phyloP scores from a whole-genome alignment of 495 filamentous ascomycete genomes.

The Aspergillus coremiiformis region DNA sequence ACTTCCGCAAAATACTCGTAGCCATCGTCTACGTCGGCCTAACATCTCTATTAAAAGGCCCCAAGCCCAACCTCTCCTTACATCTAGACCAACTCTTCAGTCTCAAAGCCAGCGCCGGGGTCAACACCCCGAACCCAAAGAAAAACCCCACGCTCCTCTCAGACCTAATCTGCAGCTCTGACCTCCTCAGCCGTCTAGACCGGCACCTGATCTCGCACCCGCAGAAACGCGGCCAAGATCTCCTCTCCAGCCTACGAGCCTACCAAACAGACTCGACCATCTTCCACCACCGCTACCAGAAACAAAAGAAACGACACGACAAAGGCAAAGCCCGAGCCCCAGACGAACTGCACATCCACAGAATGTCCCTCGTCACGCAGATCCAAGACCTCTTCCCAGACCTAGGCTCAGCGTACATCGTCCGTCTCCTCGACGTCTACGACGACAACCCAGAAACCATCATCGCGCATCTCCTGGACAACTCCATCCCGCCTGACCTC shows the following conservation, averaged over 20 bases:
- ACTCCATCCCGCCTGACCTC: constrained; percentile 55
- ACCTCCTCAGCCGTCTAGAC: constrained; percentile 38
- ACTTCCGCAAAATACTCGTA: constrained; percentile 55
- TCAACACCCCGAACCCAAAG: constrained; percentile 36
- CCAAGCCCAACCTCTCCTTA: constrained; percentile 58
- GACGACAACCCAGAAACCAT: constrained; percentile 69
- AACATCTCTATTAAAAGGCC: constrained; percentile 55
- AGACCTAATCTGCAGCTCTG: constrained; percentile 38
- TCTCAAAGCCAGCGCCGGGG: constrained; percentile 59
- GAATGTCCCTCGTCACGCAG: constrained; percentile 74
- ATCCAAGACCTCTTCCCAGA: constrained; percentile 91
- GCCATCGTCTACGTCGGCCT: constrained; percentile 66
- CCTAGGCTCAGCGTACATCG: constrained; percentile 75
- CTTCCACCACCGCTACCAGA: constrained; percentile 49
- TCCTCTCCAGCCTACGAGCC: constrained; percentile 29
- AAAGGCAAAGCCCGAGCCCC: constrained; percentile 64
- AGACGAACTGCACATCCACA: constrained; percentile 65
- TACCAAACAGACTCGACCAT: constrained; percentile 42
- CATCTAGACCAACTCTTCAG: constrained; percentile 77
- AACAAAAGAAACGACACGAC: constrained; percentile 46
- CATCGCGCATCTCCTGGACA: constrained; percentile 77
- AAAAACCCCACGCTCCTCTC: constrained; percentile 37
- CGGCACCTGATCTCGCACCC: constrained; percentile 48
- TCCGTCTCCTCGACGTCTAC: constrained; percentile 73
- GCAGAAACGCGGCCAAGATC: constrained; percentile 39